phyloP scores from a whole-genome alignment of 345 rosid genomes.

The Eucalyptus pauciflora region DNA sequence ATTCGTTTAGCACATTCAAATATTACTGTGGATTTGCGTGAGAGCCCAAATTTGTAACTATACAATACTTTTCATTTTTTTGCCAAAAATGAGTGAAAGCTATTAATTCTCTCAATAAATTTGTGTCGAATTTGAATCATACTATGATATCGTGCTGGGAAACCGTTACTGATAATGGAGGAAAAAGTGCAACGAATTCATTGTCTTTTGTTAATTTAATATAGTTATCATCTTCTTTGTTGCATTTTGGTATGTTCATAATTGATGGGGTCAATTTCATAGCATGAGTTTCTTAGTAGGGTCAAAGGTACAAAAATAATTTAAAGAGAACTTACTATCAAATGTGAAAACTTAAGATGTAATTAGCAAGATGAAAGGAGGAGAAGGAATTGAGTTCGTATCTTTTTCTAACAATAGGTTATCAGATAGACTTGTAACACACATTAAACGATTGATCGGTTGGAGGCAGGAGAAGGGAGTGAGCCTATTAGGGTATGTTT shows the following conservation, averaged over 20 bases:
- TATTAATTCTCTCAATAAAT: background rate
- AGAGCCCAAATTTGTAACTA: background rate
- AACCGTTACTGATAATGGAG: background rate
- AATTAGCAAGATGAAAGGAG: background rate
- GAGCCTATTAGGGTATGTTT: rapidly evolving
- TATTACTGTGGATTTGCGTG: background rate
- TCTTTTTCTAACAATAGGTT: background rate
- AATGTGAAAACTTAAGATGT: background rate
- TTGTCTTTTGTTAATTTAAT: background rate
- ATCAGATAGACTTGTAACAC: background rate
- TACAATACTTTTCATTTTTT: background rate
- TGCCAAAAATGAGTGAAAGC: background rate
- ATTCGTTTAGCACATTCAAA: background rate
- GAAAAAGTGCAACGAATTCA: background rate
- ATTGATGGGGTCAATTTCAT: background rate
- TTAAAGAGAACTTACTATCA: background rate
- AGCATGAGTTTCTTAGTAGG: background rate
- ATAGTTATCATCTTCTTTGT: background rate
- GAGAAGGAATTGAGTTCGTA: background rate
- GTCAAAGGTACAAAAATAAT: background rate
- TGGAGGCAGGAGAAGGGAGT: background rate
- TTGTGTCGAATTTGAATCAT: background rate
- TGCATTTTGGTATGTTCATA: background rate
- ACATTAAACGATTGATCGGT: background rate
- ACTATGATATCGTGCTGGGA: background rate